phyloP scores from a whole-genome alignment of 2,329 filamentous ascomycete genomes.

The Alternaria triticina region DNA sequence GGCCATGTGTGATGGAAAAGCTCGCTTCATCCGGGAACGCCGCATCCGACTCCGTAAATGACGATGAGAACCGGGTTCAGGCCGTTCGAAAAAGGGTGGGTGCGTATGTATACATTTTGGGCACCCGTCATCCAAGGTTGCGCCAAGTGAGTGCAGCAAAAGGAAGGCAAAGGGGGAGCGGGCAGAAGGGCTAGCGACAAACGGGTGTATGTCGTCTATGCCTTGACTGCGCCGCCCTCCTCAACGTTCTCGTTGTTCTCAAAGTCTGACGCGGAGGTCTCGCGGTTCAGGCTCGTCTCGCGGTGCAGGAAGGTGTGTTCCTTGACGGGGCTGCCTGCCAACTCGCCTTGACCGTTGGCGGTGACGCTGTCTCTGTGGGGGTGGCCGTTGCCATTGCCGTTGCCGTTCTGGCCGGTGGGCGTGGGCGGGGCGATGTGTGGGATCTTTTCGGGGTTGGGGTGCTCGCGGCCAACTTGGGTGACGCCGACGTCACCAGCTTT shows the following conservation, averaged over 20 bases:
- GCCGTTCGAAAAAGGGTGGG: slow-evolving; percentile 12
- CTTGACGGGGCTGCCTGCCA: slow-evolving; percentile 81
- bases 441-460: slow-evolving; percentile 94
- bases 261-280: slow-evolving; percentile 75
- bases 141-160: slow-evolving; percentile 6
- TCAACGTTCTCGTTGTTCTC: slow-evolving; percentile 41
- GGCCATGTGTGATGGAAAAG: slow-evolving; percentile 1
- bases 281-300: slow-evolving; percentile 77
- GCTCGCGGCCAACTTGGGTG: slow-evolving; percentile 90
- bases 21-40: slow-evolving; percentile 21
- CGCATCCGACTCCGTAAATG: slow-evolving; percentile 16
- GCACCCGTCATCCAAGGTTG: slow-evolving; percentile 10
- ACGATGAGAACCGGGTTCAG: slow-evolving; percentile 13
- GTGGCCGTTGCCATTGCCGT: slow-evolving; percentile 38
- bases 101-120: slow-evolving; percentile 27
- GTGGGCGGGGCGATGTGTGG: slow-evolving; percentile 79
- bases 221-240: slow-evolving; percentile 24
- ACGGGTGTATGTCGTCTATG: slow-evolving; percentile 14
- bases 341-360: slow-evolving; percentile 46
- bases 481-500: slow-evolving; percentile 94
- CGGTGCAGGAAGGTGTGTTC: slow-evolving; percentile 87
- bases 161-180: background rate
- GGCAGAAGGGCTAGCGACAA: slow-evolving; percentile 3
- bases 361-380: slow-evolving; percentile 29
- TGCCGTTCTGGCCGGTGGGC: slow-evolving; percentile 49